Evolutionary conservation across 148 eudicot species (phyloP), one percentile per base, ranked within the genome.

Genomic region (Chenopodium suecicum): DNA sequence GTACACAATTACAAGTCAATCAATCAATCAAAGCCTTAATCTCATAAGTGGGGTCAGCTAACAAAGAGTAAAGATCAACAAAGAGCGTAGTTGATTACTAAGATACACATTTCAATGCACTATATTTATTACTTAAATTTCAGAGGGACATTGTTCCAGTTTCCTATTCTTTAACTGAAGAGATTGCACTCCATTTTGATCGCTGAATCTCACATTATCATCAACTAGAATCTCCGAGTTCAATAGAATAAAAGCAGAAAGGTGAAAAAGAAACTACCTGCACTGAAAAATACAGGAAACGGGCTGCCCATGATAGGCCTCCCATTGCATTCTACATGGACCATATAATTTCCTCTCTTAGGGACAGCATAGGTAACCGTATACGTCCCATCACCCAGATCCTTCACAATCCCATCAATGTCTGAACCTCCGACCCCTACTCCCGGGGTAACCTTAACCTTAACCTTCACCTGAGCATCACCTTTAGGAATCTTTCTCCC

Each of bases 281-380:
- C 89, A 87, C 99, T 94, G 86, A 96, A 96, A 81, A 93, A 96
- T 70, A 94, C 99, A 8, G 99, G 99, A 72, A 96, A 96, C 14
- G 98, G 99, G 83, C 98, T 96, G 48, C 99, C 99, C 92, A 88
- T 90, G 32, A 94, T 91, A 22, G 98, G 81, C 84, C 82, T 91
- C 78, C 97, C 98, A 84, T 92, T 91, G 74, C 99, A 96, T 87
- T 93, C 93, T 75, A 96, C 94, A 84, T 85, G 85, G 73, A 96
- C 93, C 99, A 96, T 94, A 81, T 96, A 96, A 88, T 92, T 92
- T 27, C 99, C 99, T 85, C 95, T 89, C 84, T 94, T 96, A 0
- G 98, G 90, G 22, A 96, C 99, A 63, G 92, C 97, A 84, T 96
- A 96, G 6, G 94, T 96, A 23, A 90, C 94, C 1, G 92, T 80